Evolutionary conservation across 306 rosid genomes (phyloP).

Genomic region (Quercus rubra): DNA sequence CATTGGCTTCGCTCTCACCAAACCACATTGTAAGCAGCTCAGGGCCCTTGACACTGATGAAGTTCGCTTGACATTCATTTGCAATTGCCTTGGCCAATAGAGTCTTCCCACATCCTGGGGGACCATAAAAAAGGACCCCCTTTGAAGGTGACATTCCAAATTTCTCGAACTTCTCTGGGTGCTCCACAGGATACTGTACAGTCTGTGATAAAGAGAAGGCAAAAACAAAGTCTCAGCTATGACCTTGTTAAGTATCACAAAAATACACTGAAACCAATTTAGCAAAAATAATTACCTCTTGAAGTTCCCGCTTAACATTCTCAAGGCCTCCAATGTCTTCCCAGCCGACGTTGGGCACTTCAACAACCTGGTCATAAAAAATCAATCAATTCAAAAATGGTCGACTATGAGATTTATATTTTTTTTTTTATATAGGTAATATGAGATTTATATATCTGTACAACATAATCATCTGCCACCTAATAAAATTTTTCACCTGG

Average conservation of each 20-base stretch:
- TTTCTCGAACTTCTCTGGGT: conserved; percentile 58
- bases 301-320: conserved; percentile 58
- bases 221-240: conserved; percentile 1
- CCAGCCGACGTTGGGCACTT: conserved; percentile 64
- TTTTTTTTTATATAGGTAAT: not conserved
- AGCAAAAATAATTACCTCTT: conserved; percentile 35
- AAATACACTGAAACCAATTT: not conserved
- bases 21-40: conserved; percentile 63
- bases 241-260: not conserved
- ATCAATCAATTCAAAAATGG: not conserved
- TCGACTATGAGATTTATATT: not conserved
- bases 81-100: conserved; percentile 61
- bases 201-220: conserved; percentile 31
- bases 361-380: conserved; percentile 43
- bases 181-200: conserved; percentile 65
- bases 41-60: conserved; percentile 55
- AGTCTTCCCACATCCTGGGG: conserved; percentile 65
- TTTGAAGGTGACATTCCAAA: conserved; percentile 65
- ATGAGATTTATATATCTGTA: not conserved
- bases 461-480: not conserved
- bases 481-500: not conserved
- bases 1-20: conserved; percentile 71
- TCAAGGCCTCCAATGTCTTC: conserved; percentile 61
- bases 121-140: conserved; percentile 62
- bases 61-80: conserved; percentile 64